phyloP scores from a whole-genome alignment of 306 rosid species.

The Glycine latifolia region DNA sequence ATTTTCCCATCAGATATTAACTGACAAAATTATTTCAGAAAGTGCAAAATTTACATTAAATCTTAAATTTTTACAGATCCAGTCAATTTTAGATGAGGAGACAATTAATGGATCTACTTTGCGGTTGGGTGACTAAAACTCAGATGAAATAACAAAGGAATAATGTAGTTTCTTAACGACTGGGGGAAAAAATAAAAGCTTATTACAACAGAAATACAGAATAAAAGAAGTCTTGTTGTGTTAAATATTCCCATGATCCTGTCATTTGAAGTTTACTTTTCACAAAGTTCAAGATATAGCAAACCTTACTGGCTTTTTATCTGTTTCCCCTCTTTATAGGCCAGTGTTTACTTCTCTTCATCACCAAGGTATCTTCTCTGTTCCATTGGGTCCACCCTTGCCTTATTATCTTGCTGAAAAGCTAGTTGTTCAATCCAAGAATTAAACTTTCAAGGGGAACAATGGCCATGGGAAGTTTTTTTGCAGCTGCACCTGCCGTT shows the following conservation, averaged over 20 bases:
- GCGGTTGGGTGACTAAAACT: not conserved
- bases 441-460: conserved; percentile 32
- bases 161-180: conserved; percentile 32
- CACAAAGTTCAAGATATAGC: conserved; percentile 10
- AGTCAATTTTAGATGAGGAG: not conserved
- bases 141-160: not conserved
- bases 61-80: not conserved
- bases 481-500: conserved; percentile 53
- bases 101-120: not conserved
- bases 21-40: not conserved
- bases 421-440: conserved; percentile 34
- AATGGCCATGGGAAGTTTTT: conserved; percentile 53
- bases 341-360: conserved; percentile 55
- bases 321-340: conserved; percentile 14
- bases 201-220: conserved; percentile 18
- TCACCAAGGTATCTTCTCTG: conserved; percentile 54
- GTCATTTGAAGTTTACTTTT: conserved; percentile 40
- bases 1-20: no score
- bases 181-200: not conserved
- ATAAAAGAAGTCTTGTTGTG: conserved; percentile 5
- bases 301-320: conserved; percentile 25
- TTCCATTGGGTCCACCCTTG: not conserved
- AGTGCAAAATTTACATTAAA: not conserved
- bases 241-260: not conserved
- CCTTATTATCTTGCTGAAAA: not conserved